A percentile compares a stretch with the other conserved stretches of the same genome.
These are phyloP conservation scores for Eutypella sp. DNA, from an alignment of 2,329 filamentous ascomycete genomes.

Conservation along the genomic window DNA sequence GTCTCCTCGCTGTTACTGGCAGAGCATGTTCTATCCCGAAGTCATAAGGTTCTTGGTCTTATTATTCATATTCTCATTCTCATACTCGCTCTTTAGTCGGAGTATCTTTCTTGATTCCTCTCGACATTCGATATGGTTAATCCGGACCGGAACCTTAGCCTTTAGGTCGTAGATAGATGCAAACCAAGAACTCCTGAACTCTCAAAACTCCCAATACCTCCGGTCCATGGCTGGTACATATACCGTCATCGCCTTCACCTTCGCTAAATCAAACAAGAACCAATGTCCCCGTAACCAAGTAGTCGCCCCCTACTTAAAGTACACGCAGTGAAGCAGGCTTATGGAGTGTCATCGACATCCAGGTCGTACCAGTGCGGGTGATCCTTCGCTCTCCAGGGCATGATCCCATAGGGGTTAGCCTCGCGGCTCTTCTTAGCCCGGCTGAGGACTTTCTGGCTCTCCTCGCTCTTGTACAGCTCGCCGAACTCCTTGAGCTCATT, in stretches of 20 bases:
- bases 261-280: not conserved
- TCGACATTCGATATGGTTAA: no score
- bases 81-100: no score
- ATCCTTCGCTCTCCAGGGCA: conserved; percentile 53
- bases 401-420: conserved; percentile 52
- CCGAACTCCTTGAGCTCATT: conserved; percentile 49
- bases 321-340: no score
- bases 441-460: conserved; percentile 45
- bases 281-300: not conserved
- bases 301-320: no score
- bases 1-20: no score
- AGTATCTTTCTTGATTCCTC: no score
- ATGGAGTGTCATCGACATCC: conserved; percentile 3
- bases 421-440: conserved; percentile 48
- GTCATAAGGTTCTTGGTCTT: no score
- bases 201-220: not conserved
- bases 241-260: not conserved
- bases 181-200: not conserved
- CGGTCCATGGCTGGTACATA: not conserved
- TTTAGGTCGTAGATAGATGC: not conserved
- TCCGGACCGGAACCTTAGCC: no score
- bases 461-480: conserved; percentile 40
- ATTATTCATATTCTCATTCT: no score
- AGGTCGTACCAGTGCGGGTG: conserved; percentile 52
- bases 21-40: no score